A percentile compares a stretch with the other conserved stretches of the same genome.
Conservation (phyloP, 352 stramenopile species). For the Pythium sukuiense region DNA sequence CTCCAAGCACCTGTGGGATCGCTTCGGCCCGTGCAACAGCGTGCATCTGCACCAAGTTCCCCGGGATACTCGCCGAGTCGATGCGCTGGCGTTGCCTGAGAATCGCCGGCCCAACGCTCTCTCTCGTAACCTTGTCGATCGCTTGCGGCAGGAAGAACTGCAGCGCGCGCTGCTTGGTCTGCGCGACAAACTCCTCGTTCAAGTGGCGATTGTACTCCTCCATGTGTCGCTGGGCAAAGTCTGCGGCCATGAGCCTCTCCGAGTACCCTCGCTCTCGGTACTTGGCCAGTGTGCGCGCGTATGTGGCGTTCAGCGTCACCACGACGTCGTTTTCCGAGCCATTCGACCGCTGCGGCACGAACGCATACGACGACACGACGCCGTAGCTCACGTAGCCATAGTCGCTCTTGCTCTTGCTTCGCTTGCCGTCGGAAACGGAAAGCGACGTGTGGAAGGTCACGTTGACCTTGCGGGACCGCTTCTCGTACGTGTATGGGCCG, state of each 20-base stretch:
- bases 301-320: conserved; percentile 61
- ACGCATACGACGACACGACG: conserved; percentile 43
- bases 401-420: background rate
- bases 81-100: conserved; percentile 41
- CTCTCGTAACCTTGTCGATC: conserved; percentile 29
- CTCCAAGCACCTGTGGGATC: conserved; percentile 58
- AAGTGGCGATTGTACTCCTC: conserved; percentile 42
- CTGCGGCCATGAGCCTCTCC: conserved; percentile 58
- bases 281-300: conserved; percentile 54
- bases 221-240: conserved; percentile 60
- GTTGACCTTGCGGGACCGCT: conserved; percentile 55
- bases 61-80: conserved; percentile 44
- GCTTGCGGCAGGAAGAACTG: conserved; percentile 45
- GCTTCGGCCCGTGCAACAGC: conserved; percentile 50
- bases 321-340: conserved; percentile 53
- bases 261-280: conserved; percentile 41
- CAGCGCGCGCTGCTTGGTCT: conserved; percentile 56
- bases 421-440: background rate
- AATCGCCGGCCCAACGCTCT: conserved; percentile 47
- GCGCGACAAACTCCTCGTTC: conserved; percentile 47
- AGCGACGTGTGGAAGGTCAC: conserved; percentile 36
- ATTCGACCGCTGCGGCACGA: conserved; percentile 56
- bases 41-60: conserved; percentile 46
- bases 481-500: conserved; percentile 71
- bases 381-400: conserved; percentile 57